Base-by-base conservation (phyloP, 2,329 filamentous ascomycete genomes). In the Coleophoma eucalyptorum region DNA sequence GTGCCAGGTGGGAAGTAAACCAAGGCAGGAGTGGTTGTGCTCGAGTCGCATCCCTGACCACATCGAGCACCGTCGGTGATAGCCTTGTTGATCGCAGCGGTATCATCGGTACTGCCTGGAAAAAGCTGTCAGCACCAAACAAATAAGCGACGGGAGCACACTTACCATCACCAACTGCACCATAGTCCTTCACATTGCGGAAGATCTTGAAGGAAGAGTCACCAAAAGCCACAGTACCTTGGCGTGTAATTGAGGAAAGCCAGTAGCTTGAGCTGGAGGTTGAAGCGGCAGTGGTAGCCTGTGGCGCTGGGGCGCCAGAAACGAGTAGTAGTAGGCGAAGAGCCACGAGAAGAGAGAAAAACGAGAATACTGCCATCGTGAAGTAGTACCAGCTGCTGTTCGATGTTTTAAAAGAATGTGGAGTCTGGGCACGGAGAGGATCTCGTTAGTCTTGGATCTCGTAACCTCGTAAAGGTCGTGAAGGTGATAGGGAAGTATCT, bases 1-100 rank as follows among this genome's bases (percentile, higher is more conserved):
- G 84, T 95, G 58, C 93, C 92, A 11, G 89, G 77, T 37, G 91
- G 92, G 46, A 97, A 96, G 75, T 96, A 97, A 48, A 97, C 83
- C 13, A 97, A 74, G 21, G 90, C 93, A 0, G 93, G 93, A 1
- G 84, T 83, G n/a, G 81, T 80, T 3, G 93, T 97, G 32, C 81
- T 83, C 2, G 90, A 96, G 66, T 94, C 88, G 66, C 93, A 97
- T 55, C 83, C 82, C 56, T 81, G 67, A 37, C 89, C 90, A 65
- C 93, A 97, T 41, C 93, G 88, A 61, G 79, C 76, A 26, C 90
- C 90, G n/a, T 82, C 80, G 5, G 81, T 77, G 62, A 97, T 87
- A 57, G 91, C 91, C 38, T 73, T 69, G 73, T 96, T 97, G 78
- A 97, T 96, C 50, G 92, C 90, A 1, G 71, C 61, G 0, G 92